A percentile compares a stretch with the other conserved stretches of the same genome.
These are phyloP conservation scores for Aspergillus pseudoglaucus DNA, from an alignment of 2,329 filamentous ascomycete species.

Conservation along the genomic window DNA sequence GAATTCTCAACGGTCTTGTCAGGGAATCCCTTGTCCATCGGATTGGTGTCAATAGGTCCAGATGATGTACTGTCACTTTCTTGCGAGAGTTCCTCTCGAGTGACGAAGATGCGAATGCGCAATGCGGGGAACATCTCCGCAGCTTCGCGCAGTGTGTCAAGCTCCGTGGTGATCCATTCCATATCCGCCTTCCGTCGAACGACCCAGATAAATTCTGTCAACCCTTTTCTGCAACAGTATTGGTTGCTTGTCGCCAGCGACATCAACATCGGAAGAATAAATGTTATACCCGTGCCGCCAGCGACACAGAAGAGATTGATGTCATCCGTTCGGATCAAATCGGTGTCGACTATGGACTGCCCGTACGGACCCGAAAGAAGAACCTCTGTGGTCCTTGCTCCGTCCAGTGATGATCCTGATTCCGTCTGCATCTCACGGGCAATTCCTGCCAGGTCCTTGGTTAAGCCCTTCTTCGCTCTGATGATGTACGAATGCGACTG, in stretches of 20 bases:
- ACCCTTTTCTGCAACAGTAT: constrained; percentile 31
- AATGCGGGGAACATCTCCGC: constrained; percentile 35
- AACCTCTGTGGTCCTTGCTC: constrained; percentile 41
- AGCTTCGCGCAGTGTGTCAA: constrained; percentile 43
- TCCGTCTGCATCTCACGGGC: constrained; percentile 10
- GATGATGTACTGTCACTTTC: constrained; percentile 9
- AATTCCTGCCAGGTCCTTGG: constrained; percentile 16
- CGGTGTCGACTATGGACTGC: constrained; percentile 39
- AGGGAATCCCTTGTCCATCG: constrained; percentile 1
- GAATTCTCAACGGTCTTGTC: neutral
- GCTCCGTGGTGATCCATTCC: constrained; percentile 54
- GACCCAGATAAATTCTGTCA: constrained; percentile 60
- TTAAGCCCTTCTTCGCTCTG: constrained; percentile 43
- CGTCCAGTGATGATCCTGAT: constrained; percentile 15
- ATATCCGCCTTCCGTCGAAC: constrained; percentile 51
- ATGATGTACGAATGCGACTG: constrained; percentile 32
- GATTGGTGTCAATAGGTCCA: constrained; percentile 6
- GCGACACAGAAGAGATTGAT: constrained; percentile 46
- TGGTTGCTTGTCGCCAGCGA: constrained; percentile 12
- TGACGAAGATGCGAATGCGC: constrained; percentile 54
- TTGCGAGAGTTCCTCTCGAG: constrained; percentile 38
- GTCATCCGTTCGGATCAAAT: constrained; percentile 33
- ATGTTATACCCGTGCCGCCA: constrained; percentile 55
- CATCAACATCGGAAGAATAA: constrained; percentile 49
- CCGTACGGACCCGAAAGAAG: constrained; percentile 62